Evolutionary conservation across 2,329 filamentous ascomycete genomes (phyloP), one percentile per base, ranked within the genome.

Genomic region (Cladosporium velox): DNA sequence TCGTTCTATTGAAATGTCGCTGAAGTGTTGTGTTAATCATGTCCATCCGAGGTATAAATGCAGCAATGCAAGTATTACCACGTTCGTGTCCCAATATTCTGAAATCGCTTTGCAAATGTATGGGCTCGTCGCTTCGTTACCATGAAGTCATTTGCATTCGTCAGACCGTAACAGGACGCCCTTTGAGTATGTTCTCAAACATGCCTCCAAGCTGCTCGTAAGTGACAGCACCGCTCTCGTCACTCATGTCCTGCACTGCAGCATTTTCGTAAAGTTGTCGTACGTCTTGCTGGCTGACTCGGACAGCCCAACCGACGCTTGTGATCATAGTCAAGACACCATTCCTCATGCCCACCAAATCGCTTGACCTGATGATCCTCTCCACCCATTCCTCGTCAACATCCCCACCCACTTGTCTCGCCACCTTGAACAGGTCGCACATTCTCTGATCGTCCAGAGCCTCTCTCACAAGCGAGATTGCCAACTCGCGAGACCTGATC

Each of bases 261-360:
- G 76, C 75, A 5, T 75, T 77, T 52, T 77, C 73, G 24, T 82
- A 83, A 24, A 77, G 77, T 54, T 70, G 70, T 49, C 65, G 67
- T 79, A 83, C 80, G 34, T 81, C 71, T 18, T 76, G 71, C 30
- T 70, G 70, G 35, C 76, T 76, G 7, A 84, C 72, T 58, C 71
- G 74, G 0, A 82, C 79, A 30, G 80, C 70, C 80, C 81, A 83
- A 4, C 79, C 79, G 15, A 70, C 75, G 12, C 77, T 77, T 18
- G 81, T 83, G 3, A 83, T 73, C 74, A 83, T 73, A 3, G 77
- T 77, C 64, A 78, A 68, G 11, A 69, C 30, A 15, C 71, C 72
- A 10, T 67, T 73, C 57, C 74, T 74, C 65, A 24, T 72, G 52
- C 70, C 80, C 38, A 72, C 54, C 44, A 82, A 26, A 0, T 81